A percentile compares a stretch with the other conserved stretches of the same genome.
phyloP scores from a whole-genome alignment of 2,329 filamentous ascomycete species.

The Penicillium hesseltinei region DNA sequence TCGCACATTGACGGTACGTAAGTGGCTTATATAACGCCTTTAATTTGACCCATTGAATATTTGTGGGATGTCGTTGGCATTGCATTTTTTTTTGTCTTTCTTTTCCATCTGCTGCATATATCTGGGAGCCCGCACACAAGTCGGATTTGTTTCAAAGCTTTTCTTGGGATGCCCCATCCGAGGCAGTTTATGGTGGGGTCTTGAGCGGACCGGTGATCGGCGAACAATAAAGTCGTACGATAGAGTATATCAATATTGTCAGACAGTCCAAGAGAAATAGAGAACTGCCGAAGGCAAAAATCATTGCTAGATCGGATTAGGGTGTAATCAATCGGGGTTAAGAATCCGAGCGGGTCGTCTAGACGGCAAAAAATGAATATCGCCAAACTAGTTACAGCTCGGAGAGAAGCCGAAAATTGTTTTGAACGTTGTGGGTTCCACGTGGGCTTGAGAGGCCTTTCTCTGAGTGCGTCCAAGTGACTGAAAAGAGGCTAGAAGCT shows the following conservation, averaged over 20 bases:
- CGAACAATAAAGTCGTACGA: not conserved
- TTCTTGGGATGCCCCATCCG: not conserved
- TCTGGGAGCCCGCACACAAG: no score
- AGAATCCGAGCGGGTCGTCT: not conserved
- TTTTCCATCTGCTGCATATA: no score
- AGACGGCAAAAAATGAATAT: not conserved
- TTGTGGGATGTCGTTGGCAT: not conserved
- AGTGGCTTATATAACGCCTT: no score
- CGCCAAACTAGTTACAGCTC: not conserved
- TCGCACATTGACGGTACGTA: no score
- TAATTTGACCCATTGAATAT: not conserved
- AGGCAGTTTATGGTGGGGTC: not conserved
- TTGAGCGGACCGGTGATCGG: no score
- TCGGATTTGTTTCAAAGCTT: not conserved
- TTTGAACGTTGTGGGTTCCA: not conserved
- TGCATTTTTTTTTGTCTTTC: no score
- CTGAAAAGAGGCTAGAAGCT: not conserved
- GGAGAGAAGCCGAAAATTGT: not conserved
- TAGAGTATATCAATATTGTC: not conserved
- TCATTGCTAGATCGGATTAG: no score
- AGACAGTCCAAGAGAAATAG: not conserved
- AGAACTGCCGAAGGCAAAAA: no score
- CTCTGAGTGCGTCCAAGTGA: not conserved
- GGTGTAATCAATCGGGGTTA: not conserved
- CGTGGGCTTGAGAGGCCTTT: not conserved